Percentiles rank a stretch among this genome's conserved stretches.
Conservation (phyloP, 176 grass and related monocot species). For the Zea luxurians region DNA sequence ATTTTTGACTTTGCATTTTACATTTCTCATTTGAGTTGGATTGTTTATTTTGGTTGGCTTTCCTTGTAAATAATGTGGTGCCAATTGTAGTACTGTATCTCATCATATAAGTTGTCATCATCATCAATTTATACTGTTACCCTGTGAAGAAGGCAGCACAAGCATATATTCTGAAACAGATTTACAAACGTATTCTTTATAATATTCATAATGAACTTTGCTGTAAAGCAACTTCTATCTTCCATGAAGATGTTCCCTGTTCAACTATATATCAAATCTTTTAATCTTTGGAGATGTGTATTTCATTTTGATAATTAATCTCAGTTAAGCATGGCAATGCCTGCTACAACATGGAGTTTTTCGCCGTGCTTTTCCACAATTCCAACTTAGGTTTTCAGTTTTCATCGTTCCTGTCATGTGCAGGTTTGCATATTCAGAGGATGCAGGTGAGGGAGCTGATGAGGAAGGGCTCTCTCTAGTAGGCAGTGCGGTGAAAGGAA, state of each 20-base stretch:
- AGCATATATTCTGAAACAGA: conserved; percentile 19
- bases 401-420: conserved; percentile 25
- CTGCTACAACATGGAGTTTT: not conserved
- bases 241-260: conserved; percentile 18
- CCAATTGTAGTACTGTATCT: not conserved
- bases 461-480: conserved; percentile 91
- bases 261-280: conserved; percentile 7
- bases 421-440: conserved; percentile 95
- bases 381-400: conserved; percentile 17
- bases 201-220: not conserved
- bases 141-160: conserved; percentile 15
- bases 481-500: conserved; percentile 71
- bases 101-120: not conserved
- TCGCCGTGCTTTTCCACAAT: not conserved
- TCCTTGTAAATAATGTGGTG: conserved; percentile 6
- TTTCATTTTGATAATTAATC: not conserved
- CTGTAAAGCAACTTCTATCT: conserved; percentile 6
- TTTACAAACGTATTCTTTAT: not conserved
- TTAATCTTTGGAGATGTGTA: not conserved
- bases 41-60: conserved; percentile 18
- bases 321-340: conserved; percentile 17
- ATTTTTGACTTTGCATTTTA: conserved; percentile 12
- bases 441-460: conserved; percentile 76
- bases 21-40: conserved; percentile 30
- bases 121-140: conserved; percentile 15